phyloP scores from a whole-genome alignment of 2,329 filamentous ascomycete genomes.

The Monosporascus sp. region DNA sequence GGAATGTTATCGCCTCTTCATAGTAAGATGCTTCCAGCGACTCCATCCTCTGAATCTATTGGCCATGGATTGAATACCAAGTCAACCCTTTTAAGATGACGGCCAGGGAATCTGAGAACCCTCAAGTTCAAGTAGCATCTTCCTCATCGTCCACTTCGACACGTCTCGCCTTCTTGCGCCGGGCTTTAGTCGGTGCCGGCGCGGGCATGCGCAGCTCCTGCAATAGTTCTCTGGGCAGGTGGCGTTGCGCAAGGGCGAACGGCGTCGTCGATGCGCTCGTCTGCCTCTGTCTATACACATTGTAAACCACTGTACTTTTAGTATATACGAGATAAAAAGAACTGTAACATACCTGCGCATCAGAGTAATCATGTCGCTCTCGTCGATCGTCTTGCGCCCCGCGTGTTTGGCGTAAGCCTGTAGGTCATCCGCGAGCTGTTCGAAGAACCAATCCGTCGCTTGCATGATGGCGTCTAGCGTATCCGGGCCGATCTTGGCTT shows the following conservation, averaged over 20 bases:
- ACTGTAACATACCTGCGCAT: slow-evolving; percentile 65
- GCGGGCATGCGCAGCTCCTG: slow-evolving; percentile 74
- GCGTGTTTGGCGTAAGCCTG: slow-evolving; percentile 77
- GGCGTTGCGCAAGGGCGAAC: slow-evolving; percentile 79
- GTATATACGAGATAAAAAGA: slow-evolving; percentile 13
- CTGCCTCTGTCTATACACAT: slow-evolving; percentile 65
- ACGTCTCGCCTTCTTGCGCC: slow-evolving; percentile 32
- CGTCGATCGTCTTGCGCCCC: slow-evolving; percentile 78
- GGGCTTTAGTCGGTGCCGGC: slow-evolving; percentile 46
- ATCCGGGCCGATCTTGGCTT: slow-evolving; percentile 67
- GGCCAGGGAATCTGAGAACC: too few species aligned
- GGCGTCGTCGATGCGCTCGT: slow-evolving; percentile 66
- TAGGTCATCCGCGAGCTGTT: slow-evolving; percentile 77
- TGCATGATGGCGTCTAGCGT: slow-evolving; percentile 70
- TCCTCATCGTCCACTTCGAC: slow-evolving; percentile 39
- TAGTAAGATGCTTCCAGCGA: background rate
- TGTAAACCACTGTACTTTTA: slow-evolving; percentile 15
- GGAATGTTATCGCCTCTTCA: background rate
- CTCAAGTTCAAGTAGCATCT: slow-evolving; percentile 24
- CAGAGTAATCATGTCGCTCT: slow-evolving; percentile 74
- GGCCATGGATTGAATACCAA: too few species aligned
- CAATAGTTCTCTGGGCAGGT: slow-evolving; percentile 76
- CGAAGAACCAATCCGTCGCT: slow-evolving; percentile 88
- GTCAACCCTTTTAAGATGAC: too few species aligned
- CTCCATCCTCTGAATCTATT: too few species aligned